Conservation (phyloP, 31 red algal species). For the Asparagopsis taxiformis region DNA sequence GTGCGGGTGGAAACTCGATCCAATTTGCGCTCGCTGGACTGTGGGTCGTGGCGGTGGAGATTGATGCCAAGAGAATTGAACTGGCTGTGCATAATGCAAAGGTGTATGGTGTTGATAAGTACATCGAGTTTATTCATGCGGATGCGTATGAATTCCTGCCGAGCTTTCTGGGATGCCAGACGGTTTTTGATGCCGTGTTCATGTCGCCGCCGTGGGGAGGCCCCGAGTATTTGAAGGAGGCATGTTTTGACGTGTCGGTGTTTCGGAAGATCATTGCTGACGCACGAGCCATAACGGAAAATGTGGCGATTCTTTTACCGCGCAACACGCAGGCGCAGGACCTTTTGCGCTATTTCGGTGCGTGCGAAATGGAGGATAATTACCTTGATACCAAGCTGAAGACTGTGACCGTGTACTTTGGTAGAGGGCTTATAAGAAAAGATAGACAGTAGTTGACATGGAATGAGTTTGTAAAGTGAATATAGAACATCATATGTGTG, state of each 20-base stretch:
- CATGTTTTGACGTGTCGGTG: conserved; percentile 19
- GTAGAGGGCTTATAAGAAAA: too few relatives aligned
- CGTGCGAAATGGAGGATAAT: conserved; percentile 73
- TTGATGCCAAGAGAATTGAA: conserved; percentile 9
- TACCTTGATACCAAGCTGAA: conserved; percentile 55
- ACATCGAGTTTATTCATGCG: conserved; percentile 76
- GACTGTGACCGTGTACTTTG: conserved; percentile 74
- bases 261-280: conserved; percentile 21
- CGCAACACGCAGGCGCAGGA: conserved; percentile 19
- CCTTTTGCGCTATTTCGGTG: conserved; percentile 29
- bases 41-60: conserved; percentile 66
- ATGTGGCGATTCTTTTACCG: conserved; percentile 70
- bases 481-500: too few relatives aligned
- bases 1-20: conserved; percentile 89
- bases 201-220: conserved; percentile 95
- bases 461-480: too few relatives aligned
- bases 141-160: conserved; percentile 77
- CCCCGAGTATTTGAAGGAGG: conserved; percentile 48
- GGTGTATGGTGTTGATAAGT: conserved; percentile 69
- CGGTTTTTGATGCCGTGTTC: conserved; percentile 72
- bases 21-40: conserved; percentile 71
- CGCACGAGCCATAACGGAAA: conserved; percentile 12
- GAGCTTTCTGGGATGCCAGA: conserved; percentile 4
- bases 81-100: conserved; percentile 71
- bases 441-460: too few relatives aligned